Evolutionary conservation across 805 yeast species (phyloP).

Genomic region (Monosporozyma yasuniensis): DNA sequence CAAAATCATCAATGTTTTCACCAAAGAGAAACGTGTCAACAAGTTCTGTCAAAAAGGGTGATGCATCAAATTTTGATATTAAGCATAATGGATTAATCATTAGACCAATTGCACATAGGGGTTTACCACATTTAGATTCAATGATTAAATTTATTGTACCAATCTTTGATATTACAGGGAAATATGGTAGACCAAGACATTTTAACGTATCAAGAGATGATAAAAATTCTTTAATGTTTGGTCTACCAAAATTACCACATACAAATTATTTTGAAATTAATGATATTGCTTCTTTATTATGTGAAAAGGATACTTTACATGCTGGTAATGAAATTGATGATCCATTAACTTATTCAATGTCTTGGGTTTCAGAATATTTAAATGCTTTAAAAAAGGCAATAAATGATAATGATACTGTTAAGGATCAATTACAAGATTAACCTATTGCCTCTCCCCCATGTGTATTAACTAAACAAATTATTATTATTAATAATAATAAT

Average conservation of each 20-base stretch:
- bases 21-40: constrained; percentile 11
- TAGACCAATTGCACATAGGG: constrained; percentile 61
- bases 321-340: constrained; percentile 8
- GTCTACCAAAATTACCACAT: constrained; percentile 64
- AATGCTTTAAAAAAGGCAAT: constrained; percentile 2
- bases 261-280: constrained; percentile 35
- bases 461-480: neutral
- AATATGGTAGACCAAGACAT: constrained; percentile 66
- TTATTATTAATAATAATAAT: neutral
- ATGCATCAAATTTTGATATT: constrained; percentile 5
- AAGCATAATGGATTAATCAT: constrained; percentile 32
- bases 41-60: constrained; percentile 3
- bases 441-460: no score
- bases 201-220: constrained; percentile 47
- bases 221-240: constrained; percentile 51
- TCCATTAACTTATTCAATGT: constrained; percentile 13
- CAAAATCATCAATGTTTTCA: constrained; percentile 10
- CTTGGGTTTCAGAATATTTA: constrained; percentile 8
- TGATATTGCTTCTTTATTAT: constrained; percentile 6
- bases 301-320: constrained; percentile 1
- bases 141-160: constrained; percentile 61
- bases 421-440: no score
- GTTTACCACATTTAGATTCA: constrained; percentile 58
- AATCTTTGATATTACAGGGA: constrained; percentile 51
- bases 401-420: neutral